phyloP scores from a whole-genome alignment of 352 stramenopile species.

The Globisporangium emineosum region DNA sequence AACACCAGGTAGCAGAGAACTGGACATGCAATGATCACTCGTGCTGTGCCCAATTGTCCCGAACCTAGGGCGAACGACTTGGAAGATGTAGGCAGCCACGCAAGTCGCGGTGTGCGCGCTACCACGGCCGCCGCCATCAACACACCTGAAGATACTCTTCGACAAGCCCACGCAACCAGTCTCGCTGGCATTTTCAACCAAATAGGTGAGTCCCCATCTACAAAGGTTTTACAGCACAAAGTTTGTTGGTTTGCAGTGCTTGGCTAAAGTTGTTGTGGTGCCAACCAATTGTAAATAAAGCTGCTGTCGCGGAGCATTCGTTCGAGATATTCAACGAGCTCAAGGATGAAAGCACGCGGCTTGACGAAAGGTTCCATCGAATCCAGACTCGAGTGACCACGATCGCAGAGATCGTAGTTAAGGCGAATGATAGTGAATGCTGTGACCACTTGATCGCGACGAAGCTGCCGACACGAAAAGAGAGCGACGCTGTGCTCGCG shows the following conservation, averaged over 20 bases:
- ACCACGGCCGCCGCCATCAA: background rate
- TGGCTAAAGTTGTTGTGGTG: background rate
- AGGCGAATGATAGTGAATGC: background rate
- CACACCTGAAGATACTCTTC: slow-evolving; percentile 40
- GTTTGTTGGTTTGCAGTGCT: background rate
- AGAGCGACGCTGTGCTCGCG: slow-evolving; percentile 25
- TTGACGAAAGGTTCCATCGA: slow-evolving; percentile 27
- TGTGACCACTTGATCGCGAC: slow-evolving; percentile 13
- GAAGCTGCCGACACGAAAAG: slow-evolving; percentile 20
- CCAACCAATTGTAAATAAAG: slow-evolving; percentile 15
- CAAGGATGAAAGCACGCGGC: slow-evolving; percentile 27
- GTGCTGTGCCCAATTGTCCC: slow-evolving; percentile 4
- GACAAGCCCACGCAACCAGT: slow-evolving; percentile 38
- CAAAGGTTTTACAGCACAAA: background rate
- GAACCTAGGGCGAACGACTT: background rate
- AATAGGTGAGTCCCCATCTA: slow-evolving; percentile 31
- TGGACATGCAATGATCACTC: slow-evolving; percentile 13
- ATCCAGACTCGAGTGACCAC: slow-evolving; percentile 32
- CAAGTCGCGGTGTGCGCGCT: background rate
- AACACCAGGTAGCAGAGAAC: background rate
- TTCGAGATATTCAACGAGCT: slow-evolving; percentile 55
- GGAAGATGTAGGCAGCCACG: background rate
- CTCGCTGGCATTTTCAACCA: slow-evolving; percentile 49
- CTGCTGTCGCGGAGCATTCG: slow-evolving; percentile 42
- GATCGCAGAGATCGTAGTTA: slow-evolving; percentile 28